Percentiles rank a stretch among this genome's conserved stretches.
These are phyloP conservation scores for Sarocladium kiliense DNA, from an alignment of 2,329 filamentous ascomycete species.

Conservation along the genomic window DNA sequence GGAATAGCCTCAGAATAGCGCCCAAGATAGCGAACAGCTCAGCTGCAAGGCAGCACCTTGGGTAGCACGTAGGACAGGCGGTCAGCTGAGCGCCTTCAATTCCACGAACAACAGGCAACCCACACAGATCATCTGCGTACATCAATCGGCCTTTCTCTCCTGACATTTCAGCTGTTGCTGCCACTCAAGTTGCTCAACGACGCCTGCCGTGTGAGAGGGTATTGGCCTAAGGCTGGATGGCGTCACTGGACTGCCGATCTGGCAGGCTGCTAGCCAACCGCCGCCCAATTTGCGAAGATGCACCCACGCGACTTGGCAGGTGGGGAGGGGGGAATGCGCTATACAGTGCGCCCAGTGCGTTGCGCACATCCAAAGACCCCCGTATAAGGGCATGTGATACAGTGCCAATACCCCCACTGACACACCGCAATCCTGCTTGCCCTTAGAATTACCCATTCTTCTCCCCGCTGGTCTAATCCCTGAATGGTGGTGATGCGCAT, in stretches of 20 bases:
- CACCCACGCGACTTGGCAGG: conserved; percentile 6
- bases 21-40: too few relatives aligned
- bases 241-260: conserved; percentile 8
- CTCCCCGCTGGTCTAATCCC: neutral
- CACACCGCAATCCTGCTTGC: neutral
- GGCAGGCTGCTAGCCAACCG: neutral
- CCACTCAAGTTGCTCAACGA: too few relatives aligned
- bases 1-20: too few relatives aligned
- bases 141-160: too few relatives aligned
- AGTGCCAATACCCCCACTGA: neutral
- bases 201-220: too few relatives aligned
- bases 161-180: neutral
- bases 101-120: too few relatives aligned
- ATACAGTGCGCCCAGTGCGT: neutral
- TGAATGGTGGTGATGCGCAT: conserved; percentile 6
- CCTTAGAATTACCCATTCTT: neutral
- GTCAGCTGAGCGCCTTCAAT: too few relatives aligned
- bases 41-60: too few relatives aligned
- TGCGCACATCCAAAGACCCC: neutral
- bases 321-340: neutral
- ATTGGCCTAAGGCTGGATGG: conserved; percentile 3
- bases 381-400: too few relatives aligned
- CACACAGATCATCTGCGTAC: too few relatives aligned
- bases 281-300: neutral
- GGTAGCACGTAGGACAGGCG: too few relatives aligned